Conservation (phyloP, 140 eudicot genomes). For the Bidens hawaiensis region DNA sequence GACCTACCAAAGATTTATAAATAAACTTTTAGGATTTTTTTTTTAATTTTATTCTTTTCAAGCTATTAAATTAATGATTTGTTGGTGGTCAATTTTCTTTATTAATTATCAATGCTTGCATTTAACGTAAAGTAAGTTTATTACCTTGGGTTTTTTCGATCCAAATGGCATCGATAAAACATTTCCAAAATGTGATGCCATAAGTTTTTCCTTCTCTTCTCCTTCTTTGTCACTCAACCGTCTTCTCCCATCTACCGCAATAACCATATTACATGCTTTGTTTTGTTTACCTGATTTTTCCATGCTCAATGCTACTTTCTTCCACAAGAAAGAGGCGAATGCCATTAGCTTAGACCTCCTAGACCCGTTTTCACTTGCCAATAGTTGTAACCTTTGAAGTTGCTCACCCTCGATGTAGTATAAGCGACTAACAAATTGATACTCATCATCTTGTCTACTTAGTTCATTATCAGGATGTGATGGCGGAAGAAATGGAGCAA, state of each 20-base stretch:
- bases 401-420: conserved; percentile 36
- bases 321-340: conserved; percentile 57
- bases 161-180: conserved; percentile 55
- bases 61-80: no score
- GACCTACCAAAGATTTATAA: no score
- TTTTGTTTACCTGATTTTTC: background rate
- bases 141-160: conserved; percentile 20
- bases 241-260: conserved; percentile 50
- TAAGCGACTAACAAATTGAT: conserved; percentile 27
- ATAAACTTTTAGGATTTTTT: no score
- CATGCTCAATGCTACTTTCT: conserved; percentile 21
- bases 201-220: conserved; percentile 18
- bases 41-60: no score
- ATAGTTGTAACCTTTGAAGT: conserved; percentile 26
- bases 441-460: background rate
- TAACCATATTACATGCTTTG: conserved; percentile 27
- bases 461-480: conserved; percentile 1
- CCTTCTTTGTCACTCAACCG: conserved; percentile 25
- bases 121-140: no score
- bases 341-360: conserved; percentile 42
- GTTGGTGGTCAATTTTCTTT: no score
- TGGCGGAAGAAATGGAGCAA: conserved; percentile 20
- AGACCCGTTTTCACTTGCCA: conserved; percentile 14
- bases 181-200: conserved; percentile 44
- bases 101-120: no score